Base-by-base conservation (phyloP, 202 grass and related monocot genomes). In the Digitaria exilis region DNA sequence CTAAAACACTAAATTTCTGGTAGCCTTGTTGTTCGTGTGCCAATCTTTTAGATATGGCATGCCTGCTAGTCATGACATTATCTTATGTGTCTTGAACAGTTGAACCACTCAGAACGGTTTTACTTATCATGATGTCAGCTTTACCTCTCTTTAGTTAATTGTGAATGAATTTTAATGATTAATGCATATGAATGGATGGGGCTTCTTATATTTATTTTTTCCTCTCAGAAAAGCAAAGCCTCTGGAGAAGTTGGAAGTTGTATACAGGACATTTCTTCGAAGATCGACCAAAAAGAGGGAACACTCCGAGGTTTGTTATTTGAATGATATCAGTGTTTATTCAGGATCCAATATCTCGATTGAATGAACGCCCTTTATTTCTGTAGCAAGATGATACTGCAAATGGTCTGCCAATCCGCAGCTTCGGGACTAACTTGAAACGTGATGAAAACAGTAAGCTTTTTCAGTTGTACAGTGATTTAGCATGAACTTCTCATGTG, bases 181-280 rank as follows among this genome's bases (percentile, higher is more conserved):
- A 8, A 52, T 84, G 34, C 28, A 52, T 30, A 24, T 79, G 11
- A 52, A 26, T 5, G 1, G 1, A 28, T 81, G 21, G 37, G 31
- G 29, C 75, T 75, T 75, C 57, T 80, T 80, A 50, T 56, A 62
- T 44, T 80, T 43, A 30, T 45, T 51, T 29, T 75, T 57, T 16
- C 2, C 44, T 30, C 14, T 45, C 71, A 99, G 96, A 60, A 92
- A 96, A 67, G 87, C 93, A 73, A 81, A 64, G 77, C 89, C 93
- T 35, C 45, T 90, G 55, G 88, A 99, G 84, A 94, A 91, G 77
- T 92, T 99, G 83, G 84, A 94, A 89, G 82, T 79, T 60, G 79
- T 60, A 24, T 96, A 96, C 76, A 93, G 88, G 72, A 28, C 84
- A 48, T 99, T 99, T 85, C 89, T 99, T 63, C 57, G 81, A 39